Evolutionary conservation across 192 early-diverging fungal species (phyloP).

Genomic region (Backusella macrospora): DNA sequence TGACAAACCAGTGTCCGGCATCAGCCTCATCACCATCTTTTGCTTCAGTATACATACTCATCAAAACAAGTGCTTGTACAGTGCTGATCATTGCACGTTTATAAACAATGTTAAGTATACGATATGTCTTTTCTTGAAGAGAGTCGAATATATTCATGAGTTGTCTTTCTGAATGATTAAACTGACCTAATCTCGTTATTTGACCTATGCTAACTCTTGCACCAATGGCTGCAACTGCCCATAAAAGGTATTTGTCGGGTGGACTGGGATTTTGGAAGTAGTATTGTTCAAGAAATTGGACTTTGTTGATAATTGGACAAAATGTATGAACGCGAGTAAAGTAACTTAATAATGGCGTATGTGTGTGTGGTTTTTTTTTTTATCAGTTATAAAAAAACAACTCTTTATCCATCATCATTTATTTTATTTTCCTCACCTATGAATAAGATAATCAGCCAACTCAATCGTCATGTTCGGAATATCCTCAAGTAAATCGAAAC

Average conservation of each 20-base stretch:
- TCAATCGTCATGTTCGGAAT: conserved; percentile 21
- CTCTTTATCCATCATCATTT: too few relatives aligned
- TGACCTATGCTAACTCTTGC: not conserved
- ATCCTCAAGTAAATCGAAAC: conserved; percentile 9
- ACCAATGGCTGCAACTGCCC: conserved; percentile 25
- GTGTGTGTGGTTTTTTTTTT: not conserved
- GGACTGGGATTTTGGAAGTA: conserved; percentile 24
- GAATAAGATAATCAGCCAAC: conserved; percentile 25
- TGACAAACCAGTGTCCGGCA: conserved; percentile 31
- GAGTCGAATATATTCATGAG: not conserved
- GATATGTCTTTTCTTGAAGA: conserved; percentile 44
- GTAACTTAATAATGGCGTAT: conserved; percentile 2
- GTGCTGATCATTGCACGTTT: conserved; percentile 57
- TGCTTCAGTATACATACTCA: conserved; percentile 53
- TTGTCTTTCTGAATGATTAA: not conserved
- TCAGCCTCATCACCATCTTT: conserved; percentile 18
- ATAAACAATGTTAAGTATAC: conserved; percentile 61
- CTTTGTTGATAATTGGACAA: conserved; percentile 37
- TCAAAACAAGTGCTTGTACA: conserved; percentile 65
- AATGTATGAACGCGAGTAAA: conserved; percentile 24
- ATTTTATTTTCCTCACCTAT: conserved; percentile 4
- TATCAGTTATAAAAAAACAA: not conserved
- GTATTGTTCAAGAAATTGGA: conserved; percentile 31
- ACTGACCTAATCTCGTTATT: not conserved
- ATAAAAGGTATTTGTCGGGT: conserved; percentile 31